Conservation (phyloP, 495 filamentous ascomycete genomes). For the Podospora sp. region DNA sequence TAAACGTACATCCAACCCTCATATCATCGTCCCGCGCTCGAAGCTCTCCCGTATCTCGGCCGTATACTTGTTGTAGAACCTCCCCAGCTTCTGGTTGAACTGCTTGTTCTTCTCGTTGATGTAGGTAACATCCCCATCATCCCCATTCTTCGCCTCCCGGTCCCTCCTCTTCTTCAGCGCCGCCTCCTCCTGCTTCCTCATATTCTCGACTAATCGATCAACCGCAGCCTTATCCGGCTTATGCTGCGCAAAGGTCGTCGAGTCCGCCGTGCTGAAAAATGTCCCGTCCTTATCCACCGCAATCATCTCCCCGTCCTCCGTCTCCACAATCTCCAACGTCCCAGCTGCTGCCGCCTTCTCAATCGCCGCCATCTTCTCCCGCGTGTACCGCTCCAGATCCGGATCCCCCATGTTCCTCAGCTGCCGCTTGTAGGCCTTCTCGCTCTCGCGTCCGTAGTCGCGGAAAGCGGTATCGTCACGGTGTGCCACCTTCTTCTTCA, state of each 20-base stretch:
- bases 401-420: constrained; percentile 66
- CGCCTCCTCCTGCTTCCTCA: constrained; percentile 85
- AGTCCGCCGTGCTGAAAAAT: constrained; percentile 87
- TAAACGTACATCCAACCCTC: not conserved
- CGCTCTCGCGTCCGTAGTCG: constrained; percentile 82
- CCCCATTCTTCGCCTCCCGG: constrained; percentile 69
- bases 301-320: constrained; percentile 88
- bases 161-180: constrained; percentile 82
- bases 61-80: constrained; percentile 99
- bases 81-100: constrained; percentile 93
- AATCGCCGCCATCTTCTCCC: constrained; percentile 79
- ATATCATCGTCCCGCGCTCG: constrained; percentile 92
- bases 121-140: constrained; percentile 90
- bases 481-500: constrained; percentile 82
- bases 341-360: constrained; percentile 79
- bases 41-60: constrained; percentile 96
- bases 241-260: constrained; percentile 76
- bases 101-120: constrained; percentile 99
- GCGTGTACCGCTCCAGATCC: constrained; percentile 80
- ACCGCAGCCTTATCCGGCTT: constrained; percentile 89
- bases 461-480: constrained; percentile 86
- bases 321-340: constrained; percentile 89
- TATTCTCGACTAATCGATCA: constrained; percentile 81
- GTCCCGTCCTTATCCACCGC: constrained; percentile 87
- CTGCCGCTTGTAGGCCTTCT: constrained; percentile 93